Conservation (phyloP, 140 eudicot species). For the Oenanthe javanica region DNA sequence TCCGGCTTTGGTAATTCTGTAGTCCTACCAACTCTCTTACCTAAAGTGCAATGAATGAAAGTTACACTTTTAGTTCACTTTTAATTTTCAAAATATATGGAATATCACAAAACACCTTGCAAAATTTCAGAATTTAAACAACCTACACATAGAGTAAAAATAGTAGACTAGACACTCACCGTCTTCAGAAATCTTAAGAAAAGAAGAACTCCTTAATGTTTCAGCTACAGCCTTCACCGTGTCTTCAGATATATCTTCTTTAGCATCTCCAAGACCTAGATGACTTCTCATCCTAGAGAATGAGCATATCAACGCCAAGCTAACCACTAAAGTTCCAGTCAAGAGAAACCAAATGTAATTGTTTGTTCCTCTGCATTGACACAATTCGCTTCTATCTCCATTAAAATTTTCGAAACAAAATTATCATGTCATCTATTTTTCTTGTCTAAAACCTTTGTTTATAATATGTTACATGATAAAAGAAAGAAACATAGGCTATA, state of each 20-base stretch:
- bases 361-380: background rate
- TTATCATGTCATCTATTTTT: background rate
- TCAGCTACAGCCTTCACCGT: constrained; percentile 75
- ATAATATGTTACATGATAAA: background rate
- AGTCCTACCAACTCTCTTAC: constrained; percentile 73
- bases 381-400: background rate
- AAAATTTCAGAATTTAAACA: background rate
- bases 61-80: background rate
- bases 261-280: constrained; percentile 66
- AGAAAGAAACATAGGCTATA: too few species aligned
- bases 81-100: background rate
- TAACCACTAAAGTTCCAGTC: constrained; percentile 61
- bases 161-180: constrained; percentile 29
- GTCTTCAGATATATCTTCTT: constrained; percentile 67
- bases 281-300: constrained; percentile 81
- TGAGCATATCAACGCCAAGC: constrained; percentile 82
- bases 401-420: background rate
- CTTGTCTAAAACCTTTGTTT: background rate
- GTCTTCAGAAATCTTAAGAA: constrained; percentile 75
- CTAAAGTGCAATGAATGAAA: constrained; percentile 24
- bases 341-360: constrained; percentile 31
- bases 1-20: constrained; percentile 62
- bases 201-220: constrained; percentile 55
- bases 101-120: background rate
- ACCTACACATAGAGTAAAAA: background rate